phyloP scores from a whole-genome alignment of 2,329 filamentous ascomycete species.

The Clonostachys sp. region DNA sequence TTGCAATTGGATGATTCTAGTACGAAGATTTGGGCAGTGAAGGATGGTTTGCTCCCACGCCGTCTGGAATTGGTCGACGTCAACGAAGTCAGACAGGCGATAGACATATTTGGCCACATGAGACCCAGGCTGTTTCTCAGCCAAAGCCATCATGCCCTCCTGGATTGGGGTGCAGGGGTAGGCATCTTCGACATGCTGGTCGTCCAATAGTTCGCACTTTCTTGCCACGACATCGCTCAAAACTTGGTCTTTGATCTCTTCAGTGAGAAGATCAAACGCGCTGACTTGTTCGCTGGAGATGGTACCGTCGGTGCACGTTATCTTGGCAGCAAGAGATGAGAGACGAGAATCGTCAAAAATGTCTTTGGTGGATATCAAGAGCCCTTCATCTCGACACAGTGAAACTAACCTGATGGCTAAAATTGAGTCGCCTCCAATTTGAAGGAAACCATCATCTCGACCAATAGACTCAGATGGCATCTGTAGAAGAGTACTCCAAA shows the following conservation, averaged over 20 bases:
- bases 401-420: conserved; percentile 36
- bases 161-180: conserved; percentile 35
- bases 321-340: neutral
- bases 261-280: no score
- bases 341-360: conserved; percentile 37
- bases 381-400: neutral
- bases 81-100: conserved; percentile 8
- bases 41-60: conserved; percentile 15
- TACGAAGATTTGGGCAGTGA: conserved; percentile 4
- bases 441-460: conserved; percentile 8
- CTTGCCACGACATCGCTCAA: no score
- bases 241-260: no score
- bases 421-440: conserved; percentile 34
- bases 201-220: no score
- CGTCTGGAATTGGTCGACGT: conserved; percentile 14
- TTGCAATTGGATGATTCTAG: conserved; percentile 1
- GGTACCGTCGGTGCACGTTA: no score
- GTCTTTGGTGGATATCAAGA: conserved; percentile 21
- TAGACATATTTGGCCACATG: conserved; percentile 5
- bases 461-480: conserved; percentile 12
- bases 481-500: conserved; percentile 20
- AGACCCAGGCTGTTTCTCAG: conserved; percentile 6
- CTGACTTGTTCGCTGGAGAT: no score
- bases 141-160: conserved; percentile 29
- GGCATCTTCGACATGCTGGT: conserved; percentile 15